Conservation (phyloP, 2,329 filamentous ascomycete genomes). For the Didymella keratinophila region DNA sequence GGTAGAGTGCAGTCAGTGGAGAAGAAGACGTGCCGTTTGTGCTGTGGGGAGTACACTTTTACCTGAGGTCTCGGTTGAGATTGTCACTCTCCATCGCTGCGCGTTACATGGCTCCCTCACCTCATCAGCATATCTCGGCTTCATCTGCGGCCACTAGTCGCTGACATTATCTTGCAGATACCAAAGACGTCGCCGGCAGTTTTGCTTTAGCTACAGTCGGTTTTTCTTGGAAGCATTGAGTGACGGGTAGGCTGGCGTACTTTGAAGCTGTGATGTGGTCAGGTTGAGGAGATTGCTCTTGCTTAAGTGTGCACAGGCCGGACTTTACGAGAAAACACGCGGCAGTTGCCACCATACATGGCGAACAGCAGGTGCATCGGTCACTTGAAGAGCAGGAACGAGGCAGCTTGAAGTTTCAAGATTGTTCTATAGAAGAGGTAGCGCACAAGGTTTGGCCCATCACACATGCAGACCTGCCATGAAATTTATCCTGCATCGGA, state of each 20-base stretch:
- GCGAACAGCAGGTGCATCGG: neutral
- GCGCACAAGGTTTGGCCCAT: neutral
- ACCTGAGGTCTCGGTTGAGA: no score
- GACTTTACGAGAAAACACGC: neutral
- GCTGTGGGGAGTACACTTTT: no score
- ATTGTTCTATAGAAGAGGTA: conserved; percentile 3
- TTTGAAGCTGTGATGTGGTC: neutral
- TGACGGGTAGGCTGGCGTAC: neutral
- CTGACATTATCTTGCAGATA: neutral
- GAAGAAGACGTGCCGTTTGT: no score
- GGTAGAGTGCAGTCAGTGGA: no score
- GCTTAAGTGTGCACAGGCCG: neutral
- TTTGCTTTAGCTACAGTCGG: conserved; percentile 26
- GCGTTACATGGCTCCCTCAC: no score
- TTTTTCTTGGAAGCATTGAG: neutral
- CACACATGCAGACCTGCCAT: neutral
- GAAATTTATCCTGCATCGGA: neutral
- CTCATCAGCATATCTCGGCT: neutral
- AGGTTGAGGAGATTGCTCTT: neutral
- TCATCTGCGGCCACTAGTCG: neutral
- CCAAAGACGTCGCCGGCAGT: conserved; percentile 42
- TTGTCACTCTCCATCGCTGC: no score
- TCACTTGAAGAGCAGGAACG: neutral
- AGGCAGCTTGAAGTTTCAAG: neutral
- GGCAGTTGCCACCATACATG: neutral